Base-by-base conservation (phyloP, 2,329 filamentous ascomycete genomes). In the Biscogniauxia sp. region DNA sequence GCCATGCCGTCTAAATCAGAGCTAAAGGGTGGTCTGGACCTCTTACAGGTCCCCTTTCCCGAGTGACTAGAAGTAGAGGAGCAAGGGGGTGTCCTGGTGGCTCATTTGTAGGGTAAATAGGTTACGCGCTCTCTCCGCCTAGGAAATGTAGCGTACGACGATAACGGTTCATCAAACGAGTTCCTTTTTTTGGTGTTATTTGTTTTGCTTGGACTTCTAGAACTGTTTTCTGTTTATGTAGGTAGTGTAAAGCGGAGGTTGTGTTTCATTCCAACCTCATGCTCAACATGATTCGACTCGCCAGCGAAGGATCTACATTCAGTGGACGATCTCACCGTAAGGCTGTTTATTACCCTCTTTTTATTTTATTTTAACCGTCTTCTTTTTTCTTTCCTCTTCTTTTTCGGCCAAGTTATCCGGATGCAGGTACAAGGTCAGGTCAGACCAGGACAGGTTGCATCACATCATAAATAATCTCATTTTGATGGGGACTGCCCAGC, bases 1-100 rank as follows among this genome's bases (percentile, higher is more conserved):
- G 90, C 87, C 76, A 97, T 98, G 93, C 89, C 91, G 1, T 82
- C 79, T 57, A 97, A 96, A 86, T 86, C 79, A 64, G 85, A 96
- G 72, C 77, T 98, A 54, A 76, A 89, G 72, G 82, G 81, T 55
- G 90, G 89, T 0, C 66, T 82, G 51, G 82, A 86, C 63, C 75
- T 86, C 6, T 63, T 84, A 65, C 61, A 60, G 28, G 66, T 71
- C 41, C 54, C 68, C n/a, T 61, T 72, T 54, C 62, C 67, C 23
- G 65, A 65, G 37, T 72, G 62, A 67, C 45, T 53, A 26, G 50
- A 8, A 23, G 17, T 19, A 15, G 20, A 25, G 53, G 23, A 56
- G 23, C 50, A 52, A 13, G 45, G 19, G 37, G 53, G 28, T 19
- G 17, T 9, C 19, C 17, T 41, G 15, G n/a, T 37, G 53, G 53